These are phyloP conservation scores for Sanguinoderma infundibulare DNA, from an alignment of 1,284 basidiomycete genomes.

Conservation along the genomic window DNA sequence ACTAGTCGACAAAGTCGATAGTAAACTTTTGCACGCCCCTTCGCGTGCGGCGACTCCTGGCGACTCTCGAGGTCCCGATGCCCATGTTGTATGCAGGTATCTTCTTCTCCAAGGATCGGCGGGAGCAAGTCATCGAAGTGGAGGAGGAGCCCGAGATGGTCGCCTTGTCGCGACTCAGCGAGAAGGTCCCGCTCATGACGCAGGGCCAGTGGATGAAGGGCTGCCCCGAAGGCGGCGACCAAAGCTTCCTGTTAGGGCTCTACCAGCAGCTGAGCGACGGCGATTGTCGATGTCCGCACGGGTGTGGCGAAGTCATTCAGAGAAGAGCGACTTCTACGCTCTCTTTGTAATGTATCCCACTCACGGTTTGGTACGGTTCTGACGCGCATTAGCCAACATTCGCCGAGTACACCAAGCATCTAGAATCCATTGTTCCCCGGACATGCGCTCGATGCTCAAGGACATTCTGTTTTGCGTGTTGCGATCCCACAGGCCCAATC, in stretches of 20 bases:
- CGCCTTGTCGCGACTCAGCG: conserved; percentile 46
- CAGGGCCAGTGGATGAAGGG: conserved; percentile 96
- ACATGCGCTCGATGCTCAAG: conserved; percentile 68
- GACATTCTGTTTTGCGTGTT: conserved; percentile 83
- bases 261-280: conserved; percentile 75
- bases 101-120: conserved; percentile 89
- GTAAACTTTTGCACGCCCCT: no score
- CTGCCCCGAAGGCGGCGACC: no score
- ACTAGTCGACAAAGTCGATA: no score
- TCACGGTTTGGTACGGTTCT: neutral
- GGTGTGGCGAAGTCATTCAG: conserved; percentile 63
- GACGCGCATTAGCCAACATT: conserved; percentile 64
- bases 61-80: no score
- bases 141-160: conserved; percentile 74
- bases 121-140: conserved; percentile 85
- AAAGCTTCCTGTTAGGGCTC: conserved; percentile 84
- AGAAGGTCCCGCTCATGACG: conserved; percentile 72
- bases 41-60: no score
- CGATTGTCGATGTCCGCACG: conserved; percentile 69
- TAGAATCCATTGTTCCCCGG: conserved; percentile 60
- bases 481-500: conserved; percentile 62
- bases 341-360: conserved; percentile 56
- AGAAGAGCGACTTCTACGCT: conserved; percentile 80
- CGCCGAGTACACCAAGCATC: conserved; percentile 65
- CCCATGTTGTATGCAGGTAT: no score